Evolutionary conservation across 2,329 filamentous ascomycete genomes (phyloP).

Genomic region (Fusarium napiforme): DNA sequence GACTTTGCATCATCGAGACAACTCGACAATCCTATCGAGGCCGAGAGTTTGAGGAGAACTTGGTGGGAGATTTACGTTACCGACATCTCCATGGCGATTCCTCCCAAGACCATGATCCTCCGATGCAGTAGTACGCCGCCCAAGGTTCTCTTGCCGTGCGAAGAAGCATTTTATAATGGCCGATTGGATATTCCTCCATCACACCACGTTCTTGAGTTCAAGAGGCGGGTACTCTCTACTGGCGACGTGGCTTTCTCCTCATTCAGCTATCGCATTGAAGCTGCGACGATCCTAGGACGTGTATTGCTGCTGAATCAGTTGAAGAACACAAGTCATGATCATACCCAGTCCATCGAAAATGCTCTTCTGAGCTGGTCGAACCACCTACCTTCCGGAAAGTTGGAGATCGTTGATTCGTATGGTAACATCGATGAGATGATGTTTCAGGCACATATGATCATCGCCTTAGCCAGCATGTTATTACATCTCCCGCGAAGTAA

Average conservation of each 20-base stretch:
- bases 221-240: conserved; percentile 10
- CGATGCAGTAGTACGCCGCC: conserved; percentile 27
- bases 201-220: conserved; percentile 31
- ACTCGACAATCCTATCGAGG: conserved; percentile 24
- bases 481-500: conserved; percentile 38
- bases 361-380: conserved; percentile 38
- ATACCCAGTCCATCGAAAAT: conserved; percentile 37
- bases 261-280: conserved; percentile 41
- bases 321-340: conserved; percentile 27
- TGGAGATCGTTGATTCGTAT: conserved; percentile 34
- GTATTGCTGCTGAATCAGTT: conserved; percentile 28
- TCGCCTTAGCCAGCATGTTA: conserved; percentile 34
- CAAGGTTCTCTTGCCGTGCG: conserved; percentile 34
- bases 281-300: conserved; percentile 29
- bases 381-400: conserved; percentile 24
- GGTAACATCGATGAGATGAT: conserved; percentile 41
- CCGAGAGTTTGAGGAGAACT: conserved; percentile 36
- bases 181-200: conserved; percentile 18
- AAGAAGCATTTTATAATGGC: conserved; percentile 26
- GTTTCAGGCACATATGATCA: conserved; percentile 39
- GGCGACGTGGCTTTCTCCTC: conserved; percentile 36
- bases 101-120: conserved; percentile 17
- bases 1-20: conserved; percentile 25
- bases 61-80: conserved; percentile 43
- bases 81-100: conserved; percentile 34